These are phyloP conservation scores for Chionographis japonica DNA, from an alignment of 106 monocot species.

Conservation along the genomic window DNA sequence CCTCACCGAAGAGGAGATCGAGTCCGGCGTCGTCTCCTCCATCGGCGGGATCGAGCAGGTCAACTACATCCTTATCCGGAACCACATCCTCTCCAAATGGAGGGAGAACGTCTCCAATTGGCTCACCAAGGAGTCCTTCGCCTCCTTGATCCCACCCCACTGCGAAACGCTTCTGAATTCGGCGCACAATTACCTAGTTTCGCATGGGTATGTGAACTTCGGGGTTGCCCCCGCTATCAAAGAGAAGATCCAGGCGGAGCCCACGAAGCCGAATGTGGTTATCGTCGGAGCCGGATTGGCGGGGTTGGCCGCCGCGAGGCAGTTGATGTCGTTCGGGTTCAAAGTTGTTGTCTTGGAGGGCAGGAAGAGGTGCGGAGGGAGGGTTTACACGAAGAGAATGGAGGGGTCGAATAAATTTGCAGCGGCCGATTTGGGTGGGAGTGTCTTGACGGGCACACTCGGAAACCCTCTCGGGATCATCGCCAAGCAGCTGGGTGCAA, in stretches of 20 bases:
- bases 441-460: conserved; percentile 74
- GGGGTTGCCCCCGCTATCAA: conserved; percentile 71
- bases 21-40: conserved; percentile 75
- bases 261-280: conserved; percentile 39
- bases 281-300: conserved; percentile 83
- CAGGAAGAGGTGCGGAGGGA: conserved; percentile 82
- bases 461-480: conserved; percentile 91
- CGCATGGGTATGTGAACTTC: conserved; percentile 82
- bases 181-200: conserved; percentile 64
- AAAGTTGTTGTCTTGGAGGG: conserved; percentile 79
- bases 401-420: conserved; percentile 56
- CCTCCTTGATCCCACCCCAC: conserved; percentile 42
- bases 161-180: conserved; percentile 55
- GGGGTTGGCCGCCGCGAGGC: conserved; percentile 78
- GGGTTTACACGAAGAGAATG: conserved; percentile 92
- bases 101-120: conserved; percentile 36
- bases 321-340: conserved; percentile 76
- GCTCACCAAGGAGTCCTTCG: conserved; percentile 37
- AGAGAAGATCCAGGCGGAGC: conserved; percentile 50
- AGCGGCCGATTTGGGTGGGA: conserved; percentile 81
- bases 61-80: conserved; percentile 81
- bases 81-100: conserved; percentile 61
- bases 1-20: conserved; percentile 94
- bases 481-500: conserved; percentile 63
- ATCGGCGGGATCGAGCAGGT: conserved; percentile 97